Evolutionary conservation across 2,329 filamentous ascomycete species (phyloP).

Genomic region (Trichophyton mentagrophytes): DNA sequence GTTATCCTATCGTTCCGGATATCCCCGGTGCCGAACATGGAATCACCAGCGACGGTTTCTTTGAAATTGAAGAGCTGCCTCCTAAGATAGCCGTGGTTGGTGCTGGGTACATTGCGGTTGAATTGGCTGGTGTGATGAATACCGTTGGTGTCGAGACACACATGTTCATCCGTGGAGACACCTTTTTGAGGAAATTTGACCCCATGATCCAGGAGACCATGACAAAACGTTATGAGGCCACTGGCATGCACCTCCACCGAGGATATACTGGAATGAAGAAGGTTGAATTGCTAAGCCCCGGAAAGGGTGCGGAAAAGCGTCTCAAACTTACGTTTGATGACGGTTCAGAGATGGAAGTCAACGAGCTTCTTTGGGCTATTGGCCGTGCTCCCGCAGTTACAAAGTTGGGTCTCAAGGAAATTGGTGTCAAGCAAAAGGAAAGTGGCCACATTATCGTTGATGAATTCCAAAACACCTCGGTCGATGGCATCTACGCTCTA

Average conservation of each 20-base stretch:
- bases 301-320: constrained; percentile 36
- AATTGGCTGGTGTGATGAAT: constrained; percentile 39
- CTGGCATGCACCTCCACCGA: constrained; percentile 37
- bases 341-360: constrained; percentile 33
- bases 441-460: constrained; percentile 36
- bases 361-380: constrained; percentile 41
- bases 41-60: constrained; percentile 41
- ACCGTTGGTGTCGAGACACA: constrained; percentile 39
- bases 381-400: constrained; percentile 36
- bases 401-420: constrained; percentile 29
- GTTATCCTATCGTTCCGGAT: constrained; percentile 33
- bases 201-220: constrained; percentile 41
- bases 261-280: constrained; percentile 37
- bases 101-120: constrained; percentile 41
- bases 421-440: constrained; percentile 30
- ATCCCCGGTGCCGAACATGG: constrained; percentile 37
- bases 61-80: constrained; percentile 39
- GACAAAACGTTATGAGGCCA: constrained; percentile 39
- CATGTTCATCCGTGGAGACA: constrained; percentile 39
- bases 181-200: constrained; percentile 40
- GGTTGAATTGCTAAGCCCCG: constrained; percentile 33
- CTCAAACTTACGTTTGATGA: constrained; percentile 34
- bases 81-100: constrained; percentile 40
- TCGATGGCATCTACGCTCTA: constrained; percentile 37
- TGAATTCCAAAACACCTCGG: constrained; percentile 39